Base-by-base conservation (phyloP, 768 basidiomycete genomes). In the Hypholoma fasciculare region DNA sequence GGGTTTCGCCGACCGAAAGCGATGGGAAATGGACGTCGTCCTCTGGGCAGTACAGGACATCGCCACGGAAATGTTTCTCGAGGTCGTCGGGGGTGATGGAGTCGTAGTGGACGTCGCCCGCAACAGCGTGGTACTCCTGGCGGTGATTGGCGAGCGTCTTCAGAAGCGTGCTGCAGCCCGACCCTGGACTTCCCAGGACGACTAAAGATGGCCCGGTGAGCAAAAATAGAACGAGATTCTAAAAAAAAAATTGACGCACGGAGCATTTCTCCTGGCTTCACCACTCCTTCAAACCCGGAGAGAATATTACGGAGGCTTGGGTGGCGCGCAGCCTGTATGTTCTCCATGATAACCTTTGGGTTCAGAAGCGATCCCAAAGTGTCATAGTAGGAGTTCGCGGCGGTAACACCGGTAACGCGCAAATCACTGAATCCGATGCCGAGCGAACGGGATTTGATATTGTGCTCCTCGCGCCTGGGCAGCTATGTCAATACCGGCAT, bases 21-120 rank as follows among this genome's bases (percentile, higher is more conserved):
- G 89, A 90, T 3, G 93, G 89, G 66, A 95, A 90, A 68, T 95
- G 92, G 11, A 90, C 77, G 68, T 96, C 92, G 67, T 94, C 92
- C 72, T 92, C 92, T 0, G 90, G 90, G 60, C 82, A 87, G 69
- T 92, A 94, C 52, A 84, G 82, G 1, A 92, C 86, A 67, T 92
- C 92, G 36, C 94, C 94, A 1, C 88, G 85, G 69, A 84, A 89
- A 52, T 82, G 80, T 57, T 82, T 79, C 52, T 68, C 59, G 52
- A 96, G 80, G 44, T 91, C 82, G 1, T 82, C 73, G 2, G 90
- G 83, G 0, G 84, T 71, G 57, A 96, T 78, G 1, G 90, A 86
- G 65, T 92, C 91, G 69, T 96, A 97, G 53, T 80, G 75, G 4
- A 93, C 82, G 0, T 87, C 78, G 40, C 94, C 94, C 30, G 84